phyloP scores from a whole-genome alignment of 305 asterid genomes.

The Fraxinus ornus region DNA sequence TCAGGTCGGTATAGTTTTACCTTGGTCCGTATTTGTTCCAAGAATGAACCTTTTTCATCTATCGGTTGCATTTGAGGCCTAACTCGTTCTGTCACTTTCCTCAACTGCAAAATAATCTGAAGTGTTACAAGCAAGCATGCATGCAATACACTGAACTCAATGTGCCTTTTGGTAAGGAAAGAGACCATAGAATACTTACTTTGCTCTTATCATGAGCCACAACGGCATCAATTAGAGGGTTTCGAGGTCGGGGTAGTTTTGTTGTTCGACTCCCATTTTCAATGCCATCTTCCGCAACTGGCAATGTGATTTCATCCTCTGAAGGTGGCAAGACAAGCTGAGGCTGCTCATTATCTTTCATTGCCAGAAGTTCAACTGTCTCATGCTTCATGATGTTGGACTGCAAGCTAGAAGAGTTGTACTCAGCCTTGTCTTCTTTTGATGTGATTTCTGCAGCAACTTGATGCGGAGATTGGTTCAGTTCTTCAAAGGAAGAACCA shows the following conservation, averaged over 20 bases:
- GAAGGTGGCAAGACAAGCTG: constrained; percentile 29
- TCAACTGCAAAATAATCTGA: constrained; percentile 55
- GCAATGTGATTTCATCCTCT: constrained; percentile 35
- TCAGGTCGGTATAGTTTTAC: constrained; percentile 35
- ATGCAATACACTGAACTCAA: constrained; percentile 6
- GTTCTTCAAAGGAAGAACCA: constrained; percentile 25
- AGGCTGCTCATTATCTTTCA: constrained; percentile 36
- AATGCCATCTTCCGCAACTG: constrained; percentile 46
- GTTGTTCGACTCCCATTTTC: constrained; percentile 35
- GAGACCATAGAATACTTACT: constrained; percentile 42
- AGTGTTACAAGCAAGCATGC: constrained; percentile 18
- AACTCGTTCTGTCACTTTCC: constrained; percentile 63
- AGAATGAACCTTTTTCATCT: constrained; percentile 67
- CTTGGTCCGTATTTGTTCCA: constrained; percentile 87
- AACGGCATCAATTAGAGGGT: constrained; percentile 68
- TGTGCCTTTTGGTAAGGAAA: constrained; percentile 10
- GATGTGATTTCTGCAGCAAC: constrained; percentile 28
- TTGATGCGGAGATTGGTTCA: constrained; percentile 22
- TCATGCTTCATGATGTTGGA: constrained; percentile 26
- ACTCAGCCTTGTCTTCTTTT: constrained; percentile 32
- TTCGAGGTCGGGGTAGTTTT: constrained; percentile 60
- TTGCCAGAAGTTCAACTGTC: constrained; percentile 21
- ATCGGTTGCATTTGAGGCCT: constrained; percentile 49
- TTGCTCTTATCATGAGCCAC: constrained; percentile 78
- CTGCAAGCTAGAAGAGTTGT: constrained; percentile 30